These are phyloP conservation scores for Amoebophrya sp. DNA, from an alignment of 169 alveolate genomes.

Conservation along the genomic window DNA sequence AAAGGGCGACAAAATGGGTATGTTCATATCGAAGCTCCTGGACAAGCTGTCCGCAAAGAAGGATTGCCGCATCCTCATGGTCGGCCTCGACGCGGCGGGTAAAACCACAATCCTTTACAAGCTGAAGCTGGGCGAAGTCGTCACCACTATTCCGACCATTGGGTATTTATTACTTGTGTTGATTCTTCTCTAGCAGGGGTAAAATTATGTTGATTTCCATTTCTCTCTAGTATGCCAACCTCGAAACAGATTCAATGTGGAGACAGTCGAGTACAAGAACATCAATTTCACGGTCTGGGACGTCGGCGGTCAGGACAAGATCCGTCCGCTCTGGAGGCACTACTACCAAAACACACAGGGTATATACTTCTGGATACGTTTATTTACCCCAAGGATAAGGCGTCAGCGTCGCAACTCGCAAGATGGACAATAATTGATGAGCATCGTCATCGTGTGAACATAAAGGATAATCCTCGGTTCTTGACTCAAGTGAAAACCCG, in stretches of 20 bases:
- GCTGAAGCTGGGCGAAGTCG: slow-evolving; percentile 88
- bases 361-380: too few relatives aligned
- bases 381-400: too few relatives aligned
- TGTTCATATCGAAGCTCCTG: not conserved
- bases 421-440: too few relatives aligned
- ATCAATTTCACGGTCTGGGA: slow-evolving; percentile 86
- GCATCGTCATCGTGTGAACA: too few relatives aligned
- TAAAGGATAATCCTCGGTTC: too few relatives aligned
- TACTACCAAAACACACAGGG: slow-evolving; percentile 84
- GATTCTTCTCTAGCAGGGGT: not conserved
- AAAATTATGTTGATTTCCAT: not conserved
- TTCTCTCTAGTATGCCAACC: not conserved
- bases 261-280: slow-evolving; percentile 79
- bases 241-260: slow-evolving; percentile 46
- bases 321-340: slow-evolving; percentile 78
- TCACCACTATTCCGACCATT: slow-evolving; percentile 92
- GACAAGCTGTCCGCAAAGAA: slow-evolving; percentile 63
- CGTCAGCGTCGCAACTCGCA: too few relatives aligned
- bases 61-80: slow-evolving; percentile 79
- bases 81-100: slow-evolving; percentile 63
- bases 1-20: not conserved
- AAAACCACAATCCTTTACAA: slow-evolving; percentile 93
- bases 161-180: too few relatives aligned
- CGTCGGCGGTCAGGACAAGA: slow-evolving; percentile 85
- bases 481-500: too few relatives aligned